Evolutionary conservation across 176 grass and related monocot species (phyloP).

Genomic region (Eremochloa ophiuroides): DNA sequence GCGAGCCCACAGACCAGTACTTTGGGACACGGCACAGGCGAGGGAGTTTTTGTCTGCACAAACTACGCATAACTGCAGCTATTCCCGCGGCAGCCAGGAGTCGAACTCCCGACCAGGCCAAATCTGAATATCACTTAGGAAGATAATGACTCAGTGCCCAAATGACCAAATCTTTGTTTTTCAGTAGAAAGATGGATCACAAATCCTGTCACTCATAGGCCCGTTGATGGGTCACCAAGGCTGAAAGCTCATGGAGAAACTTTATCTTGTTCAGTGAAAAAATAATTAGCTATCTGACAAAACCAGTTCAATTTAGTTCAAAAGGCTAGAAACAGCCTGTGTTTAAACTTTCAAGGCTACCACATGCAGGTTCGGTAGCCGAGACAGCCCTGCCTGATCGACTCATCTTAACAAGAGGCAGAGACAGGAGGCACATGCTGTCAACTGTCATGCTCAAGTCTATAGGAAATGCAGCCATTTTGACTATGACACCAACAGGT

Average conservation of each 20-base stretch:
- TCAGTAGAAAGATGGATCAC: background rate
- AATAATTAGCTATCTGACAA: background rate
- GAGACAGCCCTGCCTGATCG: no score
- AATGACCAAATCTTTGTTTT: background rate
- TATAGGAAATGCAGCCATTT: background rate
- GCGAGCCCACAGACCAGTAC: no score
- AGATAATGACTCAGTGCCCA: background rate
- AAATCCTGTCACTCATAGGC: background rate
- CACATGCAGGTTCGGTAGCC: background rate
- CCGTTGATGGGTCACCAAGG: background rate
- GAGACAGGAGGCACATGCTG: constrained; percentile 1
- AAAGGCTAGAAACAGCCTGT: background rate
- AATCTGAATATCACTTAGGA: no score
- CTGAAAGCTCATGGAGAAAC: background rate
- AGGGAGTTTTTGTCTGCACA: no score
- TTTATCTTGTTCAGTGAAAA: background rate
- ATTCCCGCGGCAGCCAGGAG: no score
- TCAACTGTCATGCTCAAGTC: no score
- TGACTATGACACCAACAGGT: background rate
- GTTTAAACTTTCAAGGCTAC: background rate
- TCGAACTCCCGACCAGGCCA: no score
- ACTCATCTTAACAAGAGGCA: background rate
- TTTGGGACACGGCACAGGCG: no score
- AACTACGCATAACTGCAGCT: no score
- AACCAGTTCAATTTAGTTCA: background rate